phyloP scores from a whole-genome alignment of 1,139 yeast genomes.

The Nakaseomyces glabratus region DNA sequence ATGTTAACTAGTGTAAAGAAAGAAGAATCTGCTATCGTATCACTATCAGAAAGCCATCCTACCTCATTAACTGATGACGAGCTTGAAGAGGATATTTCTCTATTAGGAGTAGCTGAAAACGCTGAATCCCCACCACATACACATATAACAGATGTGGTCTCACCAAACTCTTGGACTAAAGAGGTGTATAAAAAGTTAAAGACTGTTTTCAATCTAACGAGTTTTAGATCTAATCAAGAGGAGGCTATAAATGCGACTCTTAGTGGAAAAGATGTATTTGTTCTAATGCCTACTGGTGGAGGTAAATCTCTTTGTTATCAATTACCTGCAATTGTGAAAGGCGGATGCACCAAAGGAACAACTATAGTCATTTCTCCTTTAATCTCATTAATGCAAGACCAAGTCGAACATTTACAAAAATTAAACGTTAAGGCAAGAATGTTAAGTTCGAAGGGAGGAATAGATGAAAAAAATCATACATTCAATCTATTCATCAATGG shows the following conservation, averaged over 20 bases:
- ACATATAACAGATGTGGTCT: background rate
- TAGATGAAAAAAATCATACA: conserved; percentile 56
- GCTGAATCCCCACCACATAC: conserved; percentile 2
- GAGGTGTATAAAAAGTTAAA: conserved; percentile 57
- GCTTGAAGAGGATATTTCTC: conserved; percentile 18
- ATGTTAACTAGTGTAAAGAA: conserved; percentile 12
- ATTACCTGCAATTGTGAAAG: conserved; percentile 73
- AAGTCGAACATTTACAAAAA: conserved; percentile 67
- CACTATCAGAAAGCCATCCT: conserved; percentile 4
- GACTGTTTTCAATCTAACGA: conserved; percentile 50
- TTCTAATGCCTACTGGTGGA: conserved; percentile 98
- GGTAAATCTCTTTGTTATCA: conserved; percentile 97
- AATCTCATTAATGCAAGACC: conserved; percentile 69
- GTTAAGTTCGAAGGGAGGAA: conserved; percentile 70
- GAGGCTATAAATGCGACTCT: conserved; percentile 82
- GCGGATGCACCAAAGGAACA: conserved; percentile 71
- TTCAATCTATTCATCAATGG: conserved; percentile 59
- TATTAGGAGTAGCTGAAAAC: conserved; percentile 10
- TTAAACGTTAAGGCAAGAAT: conserved; percentile 73
- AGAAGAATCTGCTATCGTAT: conserved; percentile 8
- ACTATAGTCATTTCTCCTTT: conserved; percentile 84
- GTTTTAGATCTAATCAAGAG: conserved; percentile 75
- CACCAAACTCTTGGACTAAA: conserved; percentile 45
- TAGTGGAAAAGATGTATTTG: conserved; percentile 79
- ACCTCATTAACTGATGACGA: conserved; percentile 12